A percentile compares a stretch with the other conserved stretches of the same genome.
These are phyloP conservation scores for Ogataea chonburiensis DNA, from an alignment of 805 yeast species.

Conservation along the genomic window DNA sequence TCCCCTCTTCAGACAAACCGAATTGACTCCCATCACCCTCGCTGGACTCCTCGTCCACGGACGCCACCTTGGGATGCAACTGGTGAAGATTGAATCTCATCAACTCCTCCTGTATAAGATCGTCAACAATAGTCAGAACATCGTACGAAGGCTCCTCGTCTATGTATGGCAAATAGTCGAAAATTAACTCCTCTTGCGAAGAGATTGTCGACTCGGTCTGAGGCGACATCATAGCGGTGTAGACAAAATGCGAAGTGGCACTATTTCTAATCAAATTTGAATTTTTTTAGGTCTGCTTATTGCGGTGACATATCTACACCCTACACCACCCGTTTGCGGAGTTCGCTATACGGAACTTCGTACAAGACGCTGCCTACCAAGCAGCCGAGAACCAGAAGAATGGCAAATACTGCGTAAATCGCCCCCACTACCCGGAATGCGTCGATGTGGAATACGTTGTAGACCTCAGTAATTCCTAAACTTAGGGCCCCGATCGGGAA, in stretches of 20 bases:
- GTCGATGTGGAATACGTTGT: slow-evolving; percentile 41
- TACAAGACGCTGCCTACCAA: slow-evolving; percentile 35
- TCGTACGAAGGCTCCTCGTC: slow-evolving; percentile 24
- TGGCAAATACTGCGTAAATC: slow-evolving; percentile 53
- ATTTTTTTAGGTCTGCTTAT: slow-evolving; percentile 1
- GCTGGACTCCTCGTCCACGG: not conserved
- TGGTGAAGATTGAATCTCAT: slow-evolving; percentile 14
- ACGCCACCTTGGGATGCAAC: slow-evolving; percentile 16
- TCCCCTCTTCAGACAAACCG: slow-evolving; percentile 5
- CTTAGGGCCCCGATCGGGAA: slow-evolving; percentile 84
- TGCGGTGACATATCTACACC: slow-evolving; percentile 3
- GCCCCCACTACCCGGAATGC: slow-evolving; percentile 62
- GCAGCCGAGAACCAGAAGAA: slow-evolving; percentile 42
- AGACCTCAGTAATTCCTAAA: slow-evolving; percentile 54
- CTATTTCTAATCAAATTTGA: not conserved
- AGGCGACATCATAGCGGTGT: slow-evolving; percentile 5
- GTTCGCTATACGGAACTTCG: slow-evolving; percentile 30
- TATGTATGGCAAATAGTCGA: slow-evolving; percentile 26
- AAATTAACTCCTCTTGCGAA: slow-evolving; percentile 7
- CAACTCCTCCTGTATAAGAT: slow-evolving; percentile 25
- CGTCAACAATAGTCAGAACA: slow-evolving; percentile 20
- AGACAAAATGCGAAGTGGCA: slow-evolving; percentile 1
- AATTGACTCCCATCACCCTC: slow-evolving; percentile 2
- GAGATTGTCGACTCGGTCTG: slow-evolving; percentile 5
- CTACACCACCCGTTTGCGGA: slow-evolving; percentile 5